Conservation (phyloP, 2,329 filamentous ascomycete species). For the Cladosporium colombiae region DNA sequence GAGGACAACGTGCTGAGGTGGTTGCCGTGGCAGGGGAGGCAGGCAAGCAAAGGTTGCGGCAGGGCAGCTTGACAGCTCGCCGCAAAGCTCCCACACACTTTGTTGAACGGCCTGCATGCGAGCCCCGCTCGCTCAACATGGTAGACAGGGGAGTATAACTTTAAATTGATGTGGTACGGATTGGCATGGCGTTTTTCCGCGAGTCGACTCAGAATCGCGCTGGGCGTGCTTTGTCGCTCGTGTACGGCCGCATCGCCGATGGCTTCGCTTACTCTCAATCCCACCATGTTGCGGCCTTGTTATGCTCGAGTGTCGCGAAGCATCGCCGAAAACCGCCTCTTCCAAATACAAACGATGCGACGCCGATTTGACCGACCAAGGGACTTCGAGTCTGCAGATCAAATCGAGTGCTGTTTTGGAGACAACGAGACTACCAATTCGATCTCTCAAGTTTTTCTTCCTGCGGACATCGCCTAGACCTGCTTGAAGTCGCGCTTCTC, state of each 20-base stretch:
- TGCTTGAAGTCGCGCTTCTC: background rate
- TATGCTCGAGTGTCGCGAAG: background rate
- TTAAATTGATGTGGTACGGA: background rate
- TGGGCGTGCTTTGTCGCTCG: background rate
- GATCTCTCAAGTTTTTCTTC: too few species aligned
- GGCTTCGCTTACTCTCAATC: background rate
- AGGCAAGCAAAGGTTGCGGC: background rate
- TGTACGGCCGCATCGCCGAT: constrained; percentile 15
- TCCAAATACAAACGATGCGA: background rate
- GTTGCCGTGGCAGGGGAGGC: constrained; percentile 5
- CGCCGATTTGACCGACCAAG: background rate
- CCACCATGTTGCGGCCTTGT: background rate
- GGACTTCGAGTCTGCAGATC: background rate
- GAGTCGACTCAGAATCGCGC: background rate
- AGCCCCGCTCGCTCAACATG: constrained; percentile 16
- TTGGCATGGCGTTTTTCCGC: background rate
- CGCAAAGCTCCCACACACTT: background rate
- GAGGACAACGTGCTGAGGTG: background rate
- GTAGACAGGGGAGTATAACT: constrained; percentile 17
- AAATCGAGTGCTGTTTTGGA: background rate
- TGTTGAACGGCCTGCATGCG: constrained; percentile 14
- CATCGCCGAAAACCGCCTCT: background rate
- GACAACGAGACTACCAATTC: background rate
- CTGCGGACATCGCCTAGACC: background rate
- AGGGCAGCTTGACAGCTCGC: constrained; percentile 14